phyloP scores from a whole-genome alignment of 257 asterid genomes.

The Rauvolfia tetraphylla region DNA sequence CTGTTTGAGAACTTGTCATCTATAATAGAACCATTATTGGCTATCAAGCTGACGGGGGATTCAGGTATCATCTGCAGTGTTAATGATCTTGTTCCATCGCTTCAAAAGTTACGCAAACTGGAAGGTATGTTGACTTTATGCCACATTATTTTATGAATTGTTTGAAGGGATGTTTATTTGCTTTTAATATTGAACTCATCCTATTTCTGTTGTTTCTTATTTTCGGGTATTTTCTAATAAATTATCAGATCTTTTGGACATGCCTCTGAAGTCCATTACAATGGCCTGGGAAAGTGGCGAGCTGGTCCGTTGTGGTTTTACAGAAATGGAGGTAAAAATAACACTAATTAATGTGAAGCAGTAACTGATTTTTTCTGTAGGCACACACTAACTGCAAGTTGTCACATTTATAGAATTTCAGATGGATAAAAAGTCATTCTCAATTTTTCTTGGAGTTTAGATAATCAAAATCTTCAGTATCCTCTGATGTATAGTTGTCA shows the following conservation, averaged over 20 bases:
- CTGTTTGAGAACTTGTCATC: conserved; percentile 76
- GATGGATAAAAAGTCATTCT: not conserved
- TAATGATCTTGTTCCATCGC: conserved; percentile 50
- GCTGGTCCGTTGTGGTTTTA: conserved; percentile 58
- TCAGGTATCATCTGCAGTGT: conserved; percentile 34
- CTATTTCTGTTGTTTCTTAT: conserved; percentile 3
- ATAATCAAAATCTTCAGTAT: not conserved
- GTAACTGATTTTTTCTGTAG: not conserved
- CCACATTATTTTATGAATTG: not conserved
- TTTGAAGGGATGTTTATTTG: not conserved
- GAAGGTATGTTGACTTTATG: conserved; percentile 48
- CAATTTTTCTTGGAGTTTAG: not conserved
- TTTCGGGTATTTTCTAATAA: not conserved
- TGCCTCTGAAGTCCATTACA: conserved; percentile 84
- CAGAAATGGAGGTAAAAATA: conserved; percentile 57
- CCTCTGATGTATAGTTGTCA: not conserved
- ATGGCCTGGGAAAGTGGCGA: conserved; percentile 90
- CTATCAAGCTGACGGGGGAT: conserved; percentile 31
- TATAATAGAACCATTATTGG: conserved; percentile 55
- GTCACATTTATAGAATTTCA: not conserved
- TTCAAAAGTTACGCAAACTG: conserved; percentile 66
- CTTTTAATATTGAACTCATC: not conserved
- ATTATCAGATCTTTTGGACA: conserved; percentile 76
- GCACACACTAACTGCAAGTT: not conserved
- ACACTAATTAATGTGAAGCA: conserved; percentile 6